Evolutionary conservation across 176 grass and related monocot species (phyloP).

Genomic region (Musa beccarii): DNA sequence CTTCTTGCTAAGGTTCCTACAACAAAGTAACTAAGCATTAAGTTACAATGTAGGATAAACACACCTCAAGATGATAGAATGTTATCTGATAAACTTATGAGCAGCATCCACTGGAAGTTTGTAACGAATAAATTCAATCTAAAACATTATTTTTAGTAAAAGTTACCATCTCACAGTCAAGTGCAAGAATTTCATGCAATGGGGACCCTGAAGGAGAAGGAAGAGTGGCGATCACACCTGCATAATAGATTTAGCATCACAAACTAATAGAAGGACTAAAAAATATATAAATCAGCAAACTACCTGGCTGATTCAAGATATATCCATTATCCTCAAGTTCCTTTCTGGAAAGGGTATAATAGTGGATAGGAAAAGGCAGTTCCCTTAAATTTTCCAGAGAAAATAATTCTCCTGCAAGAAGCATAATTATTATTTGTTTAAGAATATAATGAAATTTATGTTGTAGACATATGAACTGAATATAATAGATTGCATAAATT

Average conservation of each 20-base stretch:
- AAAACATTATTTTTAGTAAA: neutral
- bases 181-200: slow-evolving; percentile 63
- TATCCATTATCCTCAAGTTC: slow-evolving; percentile 89
- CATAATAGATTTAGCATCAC: slow-evolving; percentile 18
- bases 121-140: neutral
- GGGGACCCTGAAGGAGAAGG: slow-evolving; percentile 50
- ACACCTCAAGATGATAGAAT: neutral
- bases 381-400: slow-evolving; percentile 51
- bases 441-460: neutral
- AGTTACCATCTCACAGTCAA: slow-evolving; percentile 97
- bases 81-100: neutral
- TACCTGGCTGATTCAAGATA: slow-evolving; percentile 50
- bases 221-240: slow-evolving; percentile 70
- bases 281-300: slow-evolving; percentile 8
- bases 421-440: neutral
- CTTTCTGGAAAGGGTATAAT: slow-evolving; percentile 70
- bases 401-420: slow-evolving; percentile 44
- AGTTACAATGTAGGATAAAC: no score
- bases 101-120: neutral
- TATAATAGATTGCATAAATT: neutral
- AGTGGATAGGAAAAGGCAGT: slow-evolving; percentile 70
- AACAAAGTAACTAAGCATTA: no score
- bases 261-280: slow-evolving; percentile 5
- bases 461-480: neutral
- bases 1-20: no score